Base-by-base conservation (phyloP, 2,329 filamentous ascomycete genomes). In the Fusarium marasasianum region DNA sequence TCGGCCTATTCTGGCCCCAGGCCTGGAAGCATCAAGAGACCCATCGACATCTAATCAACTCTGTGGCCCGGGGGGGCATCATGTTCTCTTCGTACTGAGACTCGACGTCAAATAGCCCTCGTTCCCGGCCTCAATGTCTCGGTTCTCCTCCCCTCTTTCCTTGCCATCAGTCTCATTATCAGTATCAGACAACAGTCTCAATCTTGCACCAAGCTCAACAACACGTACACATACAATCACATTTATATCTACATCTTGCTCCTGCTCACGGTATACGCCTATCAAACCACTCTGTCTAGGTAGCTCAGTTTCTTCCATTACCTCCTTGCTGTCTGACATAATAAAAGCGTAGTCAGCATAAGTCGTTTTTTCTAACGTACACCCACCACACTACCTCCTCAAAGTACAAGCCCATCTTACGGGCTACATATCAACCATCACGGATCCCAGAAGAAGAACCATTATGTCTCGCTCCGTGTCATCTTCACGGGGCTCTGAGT, bases 401-500 rank as follows among this genome's bases (percentile, higher is more conserved):
- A 47, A 54, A 55, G 41, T 33, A 41, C 29, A 70, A 62, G 60
- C 56, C 67, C 51, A 61, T 50, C 57, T 51, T 48, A 62, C 59
- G 63, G 72, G 71, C 72, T 57, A 64, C 43, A 67, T 44, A 62
- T 57, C 68, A 72, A 33, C 44, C 67, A 73, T 59, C 61, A 66
- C 75, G 72, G 71, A 74, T 63, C 71, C 61, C 58, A 73, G 63
- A 65, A 74, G 54, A 66, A 73, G 63, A 70, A 60, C 61, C 33
- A 75, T 60, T 53, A 78, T 78, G 76, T 75, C 76, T 55, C 76
- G 69, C 54, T 78, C 76, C 54, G 71, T 74, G 66, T 78, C 75
- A 50, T 79, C 77, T 24, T 78, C 77, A 51, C 71, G 75, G 59
- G 77, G 74, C 54, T 80, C 79, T 66, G 73, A 80, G 50, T 81